Evolutionary conservation across 2,329 filamentous ascomycete species (phyloP), one percentile per base, ranked within the genome.

Genomic region (Aspergillus hiratsukae): DNA sequence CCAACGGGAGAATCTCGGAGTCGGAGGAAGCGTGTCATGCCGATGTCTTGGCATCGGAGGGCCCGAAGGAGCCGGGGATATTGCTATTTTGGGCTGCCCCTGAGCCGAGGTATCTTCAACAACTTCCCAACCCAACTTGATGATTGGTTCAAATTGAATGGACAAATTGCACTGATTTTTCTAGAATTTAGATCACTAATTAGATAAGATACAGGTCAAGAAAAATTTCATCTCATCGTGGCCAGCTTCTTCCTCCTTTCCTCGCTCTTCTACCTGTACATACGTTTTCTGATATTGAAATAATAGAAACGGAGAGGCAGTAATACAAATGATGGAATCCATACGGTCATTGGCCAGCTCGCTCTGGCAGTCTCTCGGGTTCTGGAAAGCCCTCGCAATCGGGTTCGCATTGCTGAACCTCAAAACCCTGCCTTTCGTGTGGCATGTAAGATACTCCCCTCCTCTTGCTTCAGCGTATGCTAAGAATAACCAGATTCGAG

Each of bases 401-500:
- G 25, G 62, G 14, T 65, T 71, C 19, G 64, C 64, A 25, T 28
- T 71, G 11, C 55, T 67, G 3, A 71, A 69, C 45, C 50, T 68
- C 11, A 67, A 72, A 55, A 66, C 53, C 10, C 27, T 69, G 9
- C 69, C 68, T 1, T 59, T 70, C 2, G 60, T 63, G 1, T 71
- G 69, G 69, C 69, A 71, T 58, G 69, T 71, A 65, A 45, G 69
- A 61, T 23, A 27, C 29, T 27, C 41, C 14, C 49, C 29, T 35
- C n/a, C 31, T 19, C 25, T 17, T 17, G 17, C 9, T 21, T 10
- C 14, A 3, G 31, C 14, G 3, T 37, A 51, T 19, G n/a, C 25
- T 25, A 27, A 23, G 27, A 53, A 17, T 8, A 25, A 37, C 59
- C 59, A 86, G 82, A 76, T 80, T 55, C 83, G 84, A 57, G 76